phyloP scores from a whole-genome alignment of 495 filamentous ascomycete genomes.

The Penicillium malachiteum region DNA sequence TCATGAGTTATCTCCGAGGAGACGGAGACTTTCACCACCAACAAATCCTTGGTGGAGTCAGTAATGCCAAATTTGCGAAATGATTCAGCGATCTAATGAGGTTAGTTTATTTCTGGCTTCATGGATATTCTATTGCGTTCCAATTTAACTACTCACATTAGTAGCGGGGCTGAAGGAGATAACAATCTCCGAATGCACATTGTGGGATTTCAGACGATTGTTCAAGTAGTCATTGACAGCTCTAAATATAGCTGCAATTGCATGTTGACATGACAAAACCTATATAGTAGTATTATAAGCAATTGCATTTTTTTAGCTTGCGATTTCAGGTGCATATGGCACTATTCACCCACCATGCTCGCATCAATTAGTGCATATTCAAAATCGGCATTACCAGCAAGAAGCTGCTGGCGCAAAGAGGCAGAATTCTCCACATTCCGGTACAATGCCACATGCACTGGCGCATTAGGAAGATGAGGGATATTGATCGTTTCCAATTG shows the following conservation, averaged over 20 bases:
- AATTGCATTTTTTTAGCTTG: not conserved
- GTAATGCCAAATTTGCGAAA: conserved; percentile 84
- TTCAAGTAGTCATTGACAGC: conserved; percentile 67
- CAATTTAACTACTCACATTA: conserved; percentile 57
- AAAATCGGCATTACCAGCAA: conserved; percentile 75
- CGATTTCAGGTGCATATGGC: not conserved
- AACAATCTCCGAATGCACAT: conserved; percentile 92
- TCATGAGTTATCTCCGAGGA: conserved; percentile 49
- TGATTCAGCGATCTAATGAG: conserved; percentile 76
- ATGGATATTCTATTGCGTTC: not conserved
- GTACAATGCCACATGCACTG: conserved; percentile 72
- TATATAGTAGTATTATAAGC: conserved; percentile 19
- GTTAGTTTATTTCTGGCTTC: conserved; percentile 19
- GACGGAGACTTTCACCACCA: conserved; percentile 71
- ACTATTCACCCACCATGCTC: conserved; percentile 48
- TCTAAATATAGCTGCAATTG: conserved; percentile 73
- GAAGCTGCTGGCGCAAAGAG: conserved; percentile 75
- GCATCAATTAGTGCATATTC: conserved; percentile 96
- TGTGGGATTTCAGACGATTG: conserved; percentile 68
- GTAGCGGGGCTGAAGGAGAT: conserved; percentile 78
- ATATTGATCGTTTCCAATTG: conserved; percentile 55
- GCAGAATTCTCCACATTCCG: conserved; percentile 70
- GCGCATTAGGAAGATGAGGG: conserved; percentile 68
- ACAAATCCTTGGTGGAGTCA: conserved; percentile 63
- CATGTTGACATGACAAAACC: conserved; percentile 68